A percentile compares a stretch with the other conserved stretches of the same genome.
These are phyloP conservation scores for Trifolium fragiferum DNA, from an alignment of 306 rosid genomes.

Conservation along the genomic window DNA sequence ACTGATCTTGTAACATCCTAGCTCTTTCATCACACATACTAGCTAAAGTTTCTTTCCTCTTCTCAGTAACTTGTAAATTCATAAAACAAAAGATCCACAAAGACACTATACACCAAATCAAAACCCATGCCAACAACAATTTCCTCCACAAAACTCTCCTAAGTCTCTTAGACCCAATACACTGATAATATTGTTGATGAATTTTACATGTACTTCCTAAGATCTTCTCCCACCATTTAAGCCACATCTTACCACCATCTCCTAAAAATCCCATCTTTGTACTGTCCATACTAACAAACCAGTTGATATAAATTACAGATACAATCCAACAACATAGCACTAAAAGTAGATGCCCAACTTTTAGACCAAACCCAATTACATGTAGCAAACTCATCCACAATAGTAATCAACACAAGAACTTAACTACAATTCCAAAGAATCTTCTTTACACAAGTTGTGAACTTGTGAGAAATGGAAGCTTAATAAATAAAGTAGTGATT, in stretches of 20 bases:
- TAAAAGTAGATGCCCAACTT: slow-evolving; percentile 85
- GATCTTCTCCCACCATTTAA: slow-evolving; percentile 73
- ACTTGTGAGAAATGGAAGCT: slow-evolving; percentile 36
- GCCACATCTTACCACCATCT: slow-evolving; percentile 63
- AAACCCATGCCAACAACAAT: slow-evolving; percentile 68
- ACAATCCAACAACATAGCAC: slow-evolving; percentile 74
- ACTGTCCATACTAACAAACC: slow-evolving; percentile 65
- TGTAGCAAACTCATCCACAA: slow-evolving; percentile 80
- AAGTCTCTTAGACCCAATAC: slow-evolving; percentile 63
- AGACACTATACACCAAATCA: slow-evolving; percentile 61
- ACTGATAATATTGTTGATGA: slow-evolving; percentile 60
- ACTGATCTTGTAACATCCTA: slow-evolving; percentile 97
- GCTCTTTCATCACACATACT: slow-evolving; percentile 99
- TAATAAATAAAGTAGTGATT: slow-evolving; percentile 26
- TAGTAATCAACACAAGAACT: slow-evolving; percentile 55
- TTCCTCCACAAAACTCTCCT: slow-evolving; percentile 62
- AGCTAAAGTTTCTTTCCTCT: slow-evolving; percentile 86
- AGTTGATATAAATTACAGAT: slow-evolving; percentile 70
- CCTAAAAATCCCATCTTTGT: slow-evolving; percentile 67
- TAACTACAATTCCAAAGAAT: slow-evolving; percentile 50
- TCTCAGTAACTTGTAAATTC: slow-evolving; percentile 75
- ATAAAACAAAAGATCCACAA: slow-evolving; percentile 66
- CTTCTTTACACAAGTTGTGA: slow-evolving; percentile 47
- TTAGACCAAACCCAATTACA: slow-evolving; percentile 82
- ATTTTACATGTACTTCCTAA: slow-evolving; percentile 53